These are phyloP conservation scores for Euphorbia peplus DNA, from an alignment of 345 rosid species.

Conservation along the genomic window DNA sequence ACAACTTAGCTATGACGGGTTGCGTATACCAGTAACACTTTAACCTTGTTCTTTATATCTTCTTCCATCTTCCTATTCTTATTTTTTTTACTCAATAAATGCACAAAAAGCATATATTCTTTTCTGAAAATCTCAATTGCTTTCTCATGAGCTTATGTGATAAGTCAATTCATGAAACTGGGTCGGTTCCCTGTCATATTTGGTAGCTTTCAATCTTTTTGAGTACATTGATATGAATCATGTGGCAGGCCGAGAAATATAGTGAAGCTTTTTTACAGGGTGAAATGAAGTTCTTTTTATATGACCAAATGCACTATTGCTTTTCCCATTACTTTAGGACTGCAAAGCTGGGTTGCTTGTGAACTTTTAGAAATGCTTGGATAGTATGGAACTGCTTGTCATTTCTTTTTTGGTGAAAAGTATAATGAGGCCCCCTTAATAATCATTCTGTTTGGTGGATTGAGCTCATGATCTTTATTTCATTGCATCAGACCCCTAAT, in stretches of 20 bases:
- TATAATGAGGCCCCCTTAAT: too few species aligned
- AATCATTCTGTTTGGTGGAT: too few species aligned
- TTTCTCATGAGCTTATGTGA: constrained; percentile 19
- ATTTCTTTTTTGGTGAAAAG: too few species aligned
- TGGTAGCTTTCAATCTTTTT: not conserved
- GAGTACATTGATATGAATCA: not conserved
- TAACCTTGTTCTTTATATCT: constrained; percentile 21
- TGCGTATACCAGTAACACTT: constrained; percentile 60
- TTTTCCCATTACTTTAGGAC: not conserved
- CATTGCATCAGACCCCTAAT: too few species aligned
- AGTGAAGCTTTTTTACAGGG: not conserved
- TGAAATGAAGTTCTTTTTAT: not conserved
- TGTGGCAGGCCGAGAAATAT: not conserved
- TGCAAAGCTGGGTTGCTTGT: not conserved
- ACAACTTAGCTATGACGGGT: constrained; percentile 81
- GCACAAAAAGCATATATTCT: not conserved
- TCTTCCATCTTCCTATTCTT: constrained; percentile 6
- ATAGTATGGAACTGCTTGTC: not conserved
- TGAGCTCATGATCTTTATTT: too few species aligned
- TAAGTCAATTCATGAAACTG: constrained; percentile 1
- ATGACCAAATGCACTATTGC: not conserved
- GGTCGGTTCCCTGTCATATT: not conserved
- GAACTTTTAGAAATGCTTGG: constrained; percentile 7
- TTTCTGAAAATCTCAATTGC: not conserved
- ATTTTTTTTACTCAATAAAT: constrained; percentile 3